These are phyloP conservation scores for Cryptococcus maquisensis DNA, from an alignment of 1,284 basidiomycete species.

Conservation along the genomic window DNA sequence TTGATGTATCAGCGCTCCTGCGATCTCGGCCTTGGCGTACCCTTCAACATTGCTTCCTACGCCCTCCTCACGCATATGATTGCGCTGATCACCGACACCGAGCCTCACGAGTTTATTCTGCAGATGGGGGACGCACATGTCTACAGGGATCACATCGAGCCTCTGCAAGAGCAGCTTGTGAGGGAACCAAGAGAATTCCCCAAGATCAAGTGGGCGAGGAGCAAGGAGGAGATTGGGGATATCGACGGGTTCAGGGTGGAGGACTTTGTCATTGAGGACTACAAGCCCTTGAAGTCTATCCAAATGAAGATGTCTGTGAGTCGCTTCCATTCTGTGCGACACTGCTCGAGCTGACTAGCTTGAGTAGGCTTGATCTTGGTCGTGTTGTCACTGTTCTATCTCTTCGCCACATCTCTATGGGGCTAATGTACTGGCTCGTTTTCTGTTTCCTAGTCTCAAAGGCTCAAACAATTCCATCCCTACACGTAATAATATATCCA, in stretches of 20 bases:
- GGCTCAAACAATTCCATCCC: too few relatives aligned
- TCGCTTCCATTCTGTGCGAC: neutral
- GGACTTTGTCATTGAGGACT: constrained; percentile 82
- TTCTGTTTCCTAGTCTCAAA: too few relatives aligned
- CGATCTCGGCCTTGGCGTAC: constrained; percentile 92
- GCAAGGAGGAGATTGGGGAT: constrained; percentile 54
- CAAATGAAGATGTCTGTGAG: constrained; percentile 96
- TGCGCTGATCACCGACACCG: constrained; percentile 80
- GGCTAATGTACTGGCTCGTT: too few relatives aligned
- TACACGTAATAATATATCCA: neutral
- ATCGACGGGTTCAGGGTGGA: constrained; percentile 79
- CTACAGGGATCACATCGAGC: constrained; percentile 86
- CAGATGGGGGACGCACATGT: constrained; percentile 97
- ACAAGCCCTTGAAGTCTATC: constrained; percentile 79
- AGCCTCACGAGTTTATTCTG: constrained; percentile 81
- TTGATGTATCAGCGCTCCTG: constrained; percentile 98
- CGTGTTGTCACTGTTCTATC: neutral
- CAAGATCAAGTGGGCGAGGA: constrained; percentile 66
- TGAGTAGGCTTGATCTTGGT: constrained; percentile 1
- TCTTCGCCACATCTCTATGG: too few relatives aligned
- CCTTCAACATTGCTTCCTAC: constrained; percentile 98
- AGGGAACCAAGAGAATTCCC: constrained; percentile 80
- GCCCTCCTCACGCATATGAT: constrained; percentile 96
- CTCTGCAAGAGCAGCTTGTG: constrained; percentile 74
- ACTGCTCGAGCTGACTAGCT: neutral